Evolutionary conservation across 345 rosid genomes (phyloP).

Genomic region (Garcia nutans): DNA sequence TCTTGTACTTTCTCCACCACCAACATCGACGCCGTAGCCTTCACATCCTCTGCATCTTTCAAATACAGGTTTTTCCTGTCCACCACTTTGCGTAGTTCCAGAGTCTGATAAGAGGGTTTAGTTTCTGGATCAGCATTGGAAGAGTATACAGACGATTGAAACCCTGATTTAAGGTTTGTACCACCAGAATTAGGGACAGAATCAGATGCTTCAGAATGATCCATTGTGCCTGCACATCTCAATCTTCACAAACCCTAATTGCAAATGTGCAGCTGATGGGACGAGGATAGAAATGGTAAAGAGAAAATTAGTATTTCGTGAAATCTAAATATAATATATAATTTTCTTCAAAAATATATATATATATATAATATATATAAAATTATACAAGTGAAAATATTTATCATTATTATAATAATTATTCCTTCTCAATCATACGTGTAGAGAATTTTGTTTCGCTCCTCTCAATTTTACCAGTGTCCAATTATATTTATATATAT

Average conservation of each 20-base stretch:
- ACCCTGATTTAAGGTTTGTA: neutral
- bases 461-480: no score
- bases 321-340: neutral
- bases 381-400: no score
- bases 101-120: neutral
- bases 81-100: slow-evolving; percentile 14
- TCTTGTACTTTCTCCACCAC: neutral
- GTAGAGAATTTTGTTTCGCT: no score
- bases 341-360: no score
- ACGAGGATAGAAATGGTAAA: neutral
- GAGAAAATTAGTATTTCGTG: neutral
- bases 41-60: neutral
- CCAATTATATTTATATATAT: no score
- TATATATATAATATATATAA: no score
- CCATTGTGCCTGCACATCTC: slow-evolving; percentile 27
- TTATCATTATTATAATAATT: no score
- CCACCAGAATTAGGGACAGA: neutral
- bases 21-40: neutral
- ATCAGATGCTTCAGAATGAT: neutral
- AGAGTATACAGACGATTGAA: neutral
- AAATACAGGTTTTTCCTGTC: slow-evolving; percentile 7
- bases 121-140: neutral
- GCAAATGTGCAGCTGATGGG: neutral
- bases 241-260: slow-evolving; percentile 24
- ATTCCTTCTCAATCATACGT: no score